A percentile compares a stretch with the other conserved stretches of the same genome.
Evolutionary conservation across 2,329 filamentous ascomycete genomes (phyloP).

Genomic region (Talaromyces sp.): DNA sequence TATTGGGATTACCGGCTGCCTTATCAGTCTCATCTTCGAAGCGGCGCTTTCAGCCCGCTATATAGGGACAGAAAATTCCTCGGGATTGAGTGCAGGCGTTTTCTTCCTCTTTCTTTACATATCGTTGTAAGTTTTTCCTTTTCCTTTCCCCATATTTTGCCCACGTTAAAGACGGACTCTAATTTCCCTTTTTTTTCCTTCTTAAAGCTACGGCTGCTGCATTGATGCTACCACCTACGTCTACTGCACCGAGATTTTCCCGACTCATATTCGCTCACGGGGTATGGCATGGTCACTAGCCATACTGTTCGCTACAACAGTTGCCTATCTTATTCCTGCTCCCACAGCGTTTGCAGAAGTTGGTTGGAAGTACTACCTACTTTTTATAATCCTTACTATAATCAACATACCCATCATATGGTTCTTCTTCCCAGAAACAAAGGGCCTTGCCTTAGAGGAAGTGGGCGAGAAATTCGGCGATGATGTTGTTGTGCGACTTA

Average conservation of each 20-base stretch:
- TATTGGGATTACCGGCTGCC: neutral
- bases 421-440: conserved; percentile 1
- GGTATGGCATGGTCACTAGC: conserved; percentile 2
- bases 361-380: conserved; percentile 5
- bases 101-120: conserved; percentile 12
- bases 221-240: conserved; percentile 7
- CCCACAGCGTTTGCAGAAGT: conserved; percentile 1
- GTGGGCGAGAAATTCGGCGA: conserved; percentile 4
- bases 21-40: conserved; percentile 2
- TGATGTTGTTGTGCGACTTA: neutral
- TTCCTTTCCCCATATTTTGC: neutral
- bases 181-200: conserved; percentile 2
- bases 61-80: conserved; percentile 4
- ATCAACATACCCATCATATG: conserved; percentile 3
- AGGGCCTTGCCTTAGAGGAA: conserved; percentile 7
- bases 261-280: conserved; percentile 13
- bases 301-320: conserved; percentile 2
- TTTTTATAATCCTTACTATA: conserved; percentile 1
- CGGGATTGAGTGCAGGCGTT: conserved; percentile 10
- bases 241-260: conserved; percentile 17
- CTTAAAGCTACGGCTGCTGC: conserved; percentile 3
- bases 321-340: neutral
- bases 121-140: neutral
- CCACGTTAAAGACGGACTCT: neutral
- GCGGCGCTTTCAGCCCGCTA: conserved; percentile 7